Conservation (phyloP, 768 basidiomycete genomes). For the Cystofilobasidium capitatum region DNA sequence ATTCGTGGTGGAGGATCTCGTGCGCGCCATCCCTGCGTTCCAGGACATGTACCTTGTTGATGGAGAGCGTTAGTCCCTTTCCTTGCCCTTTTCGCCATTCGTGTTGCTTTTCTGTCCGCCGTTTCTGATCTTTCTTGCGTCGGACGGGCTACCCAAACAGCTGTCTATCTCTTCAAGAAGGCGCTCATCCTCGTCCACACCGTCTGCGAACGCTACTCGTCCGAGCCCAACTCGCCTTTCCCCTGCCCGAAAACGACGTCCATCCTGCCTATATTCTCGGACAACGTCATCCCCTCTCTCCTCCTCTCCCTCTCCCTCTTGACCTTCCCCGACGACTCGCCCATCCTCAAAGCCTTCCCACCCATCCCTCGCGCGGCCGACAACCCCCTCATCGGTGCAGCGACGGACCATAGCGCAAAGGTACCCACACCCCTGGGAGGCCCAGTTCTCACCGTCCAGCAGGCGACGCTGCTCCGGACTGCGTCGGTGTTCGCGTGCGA, state of each 20-base stretch:
- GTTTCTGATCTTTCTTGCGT: not conserved
- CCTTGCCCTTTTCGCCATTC: constrained; percentile 8
- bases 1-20: constrained; percentile 57
- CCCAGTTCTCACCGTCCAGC: constrained; percentile 51
- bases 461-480: constrained; percentile 65
- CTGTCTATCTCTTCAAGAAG: constrained; percentile 78
- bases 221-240: constrained; percentile 47
- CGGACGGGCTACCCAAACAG: not conserved
- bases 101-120: constrained; percentile 2
- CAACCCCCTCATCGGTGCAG: constrained; percentile 29
- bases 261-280: constrained; percentile 49
- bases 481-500: constrained; percentile 73
- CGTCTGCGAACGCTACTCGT: constrained; percentile 55
- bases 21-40: constrained; percentile 69
- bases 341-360: constrained; percentile 4
- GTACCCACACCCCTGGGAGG: constrained; percentile 39
- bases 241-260: constrained; percentile 39
- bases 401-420: not conserved
- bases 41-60: constrained; percentile 63
- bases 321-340: constrained; percentile 17
- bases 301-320: constrained; percentile 67
- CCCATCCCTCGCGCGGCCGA: not conserved
- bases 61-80: constrained; percentile 48
- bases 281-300: constrained; percentile 76
- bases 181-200: constrained; percentile 71